Percentiles rank a stretch among this genome's conserved stretches.
Conservation (phyloP, 2,329 filamentous ascomycete species). For the Monilinia polystroma region DNA sequence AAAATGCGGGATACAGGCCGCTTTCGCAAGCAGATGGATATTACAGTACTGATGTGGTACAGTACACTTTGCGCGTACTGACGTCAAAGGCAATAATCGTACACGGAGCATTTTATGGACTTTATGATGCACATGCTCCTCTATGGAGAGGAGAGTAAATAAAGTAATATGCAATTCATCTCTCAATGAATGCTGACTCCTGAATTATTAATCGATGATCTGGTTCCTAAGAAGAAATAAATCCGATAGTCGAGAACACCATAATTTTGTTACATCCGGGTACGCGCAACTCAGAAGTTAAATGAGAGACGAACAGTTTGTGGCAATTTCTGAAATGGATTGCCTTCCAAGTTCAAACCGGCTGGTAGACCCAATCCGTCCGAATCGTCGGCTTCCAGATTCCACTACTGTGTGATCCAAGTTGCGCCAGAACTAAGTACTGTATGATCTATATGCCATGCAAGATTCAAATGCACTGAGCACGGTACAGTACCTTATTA, state of each 20-base stretch:
- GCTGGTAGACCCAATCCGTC: slow-evolving; percentile 1
- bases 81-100: slow-evolving; percentile 4
- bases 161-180: not conserved
- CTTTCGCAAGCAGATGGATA: slow-evolving; percentile 14
- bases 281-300: not conserved
- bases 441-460: slow-evolving; percentile 1
- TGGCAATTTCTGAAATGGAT: not conserved
- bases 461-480: not conserved
- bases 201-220: slow-evolving; percentile 1
- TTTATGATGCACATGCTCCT: not conserved
- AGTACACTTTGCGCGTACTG: not conserved
- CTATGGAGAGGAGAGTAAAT: not conserved
- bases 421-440: slow-evolving; percentile 1
- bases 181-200: no score
- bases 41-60: not conserved
- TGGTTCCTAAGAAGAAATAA: not conserved
- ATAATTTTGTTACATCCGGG: not conserved
- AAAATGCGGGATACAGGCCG: slow-evolving; percentile 14
- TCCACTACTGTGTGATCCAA: not conserved
- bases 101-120: not conserved
- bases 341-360: not conserved
- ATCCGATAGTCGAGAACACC: slow-evolving; percentile 6
- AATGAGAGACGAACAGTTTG: not conserved
- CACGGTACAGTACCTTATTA: not conserved
- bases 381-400: slow-evolving; percentile 7